Base-by-base conservation (phyloP, 306 rosid species). In the Castanea mollissima region DNA sequence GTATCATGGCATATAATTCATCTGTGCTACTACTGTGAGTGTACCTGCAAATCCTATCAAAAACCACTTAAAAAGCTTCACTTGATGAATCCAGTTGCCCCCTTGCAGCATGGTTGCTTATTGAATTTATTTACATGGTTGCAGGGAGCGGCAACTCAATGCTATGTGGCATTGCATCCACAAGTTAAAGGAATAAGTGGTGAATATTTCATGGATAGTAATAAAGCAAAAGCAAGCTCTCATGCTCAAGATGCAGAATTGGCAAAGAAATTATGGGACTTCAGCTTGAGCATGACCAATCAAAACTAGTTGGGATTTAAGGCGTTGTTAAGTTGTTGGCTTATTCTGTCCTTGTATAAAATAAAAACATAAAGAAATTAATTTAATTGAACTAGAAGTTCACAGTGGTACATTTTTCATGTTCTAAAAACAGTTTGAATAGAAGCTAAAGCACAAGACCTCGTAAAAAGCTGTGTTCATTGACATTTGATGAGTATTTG, bases 121-220 rank as follows among this genome's bases (percentile, higher is more conserved):
- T 57, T 81, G 52, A 29, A 38, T 88, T 75, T 74, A 60, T 69
- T 56, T 59, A 74, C 74, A 20, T 81, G 29, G 23, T 69, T 80
- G 32, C 52, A 94, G 97, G 97, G 97, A 46, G 97, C 97, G 21
- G 97, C 97, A 18, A 89, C 97, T n/a, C 90, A 94, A 62, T 92
- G 97, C 84, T 89, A 86, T 20, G 85, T 87, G 55, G 97, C 97
- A 80, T 79, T 94, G 79, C 92, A 92, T 84, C 94, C 95, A 55
- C 93, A 85, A 72, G 89, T 90, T 4, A 84, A 83, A 82, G 97
- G 90, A 78, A 71, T 85, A 38, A 82, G 83, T 71, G 92, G 94
- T 4, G 87, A 85, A 71, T 92, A 90, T 81, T 92, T 91, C 82
- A 75, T 57, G 51, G 92, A 91, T 65, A 74, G 91, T 75, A 87